Base-by-base conservation (phyloP, 2,329 filamentous ascomycete genomes). In the Xylogone sp. region DNA sequence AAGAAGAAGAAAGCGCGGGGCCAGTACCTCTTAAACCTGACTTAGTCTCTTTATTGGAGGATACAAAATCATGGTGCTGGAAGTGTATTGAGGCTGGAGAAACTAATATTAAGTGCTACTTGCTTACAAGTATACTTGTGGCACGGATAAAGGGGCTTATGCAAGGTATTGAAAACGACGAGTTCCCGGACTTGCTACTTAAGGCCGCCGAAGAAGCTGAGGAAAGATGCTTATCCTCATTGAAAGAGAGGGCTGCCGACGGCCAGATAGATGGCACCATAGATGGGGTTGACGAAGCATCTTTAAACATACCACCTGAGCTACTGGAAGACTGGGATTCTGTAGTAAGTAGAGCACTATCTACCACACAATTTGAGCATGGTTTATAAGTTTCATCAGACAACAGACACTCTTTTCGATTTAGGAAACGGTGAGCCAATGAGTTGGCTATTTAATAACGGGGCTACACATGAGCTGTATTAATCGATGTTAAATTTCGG, bases 71-170 rank as follows among this genome's bases (percentile, higher is more conserved):
- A 3, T 74, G 71, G 71, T 59, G 55, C 2, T 56, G 69, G 29
- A 56, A 59, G 13, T 64, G 69, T 12, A 59, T 75, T n/a, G 63
- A 61, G 20, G 66, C 71, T 0, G 74, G 73, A 2, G 72, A 75
- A 61, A 73, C 71, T 2, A 75, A 75, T 34, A 59, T 69, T 29
- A 76, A 76, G 53, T 68, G 68, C 3, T 67, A 70, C 43, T 29
- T 66, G 21, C 50, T 66, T n/a, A 61, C 58, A n/a, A 56, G 58
- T 16, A 64, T 71, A 22, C 68, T 76, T 21, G 47, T 67, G 13
- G 68, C 70, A 0, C 70, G 79, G 43, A 65, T 81, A 0, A 65
- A 75, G 3, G 72, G 66, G 0, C 61, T 78, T 1, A 62, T 68
- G 52, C 60, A 58, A 2, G 71, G 75, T 0, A 10, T 70, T 0